These are phyloP conservation scores for Mimosa bimucronata DNA, from an alignment of 306 rosid species.

Conservation along the genomic window DNA sequence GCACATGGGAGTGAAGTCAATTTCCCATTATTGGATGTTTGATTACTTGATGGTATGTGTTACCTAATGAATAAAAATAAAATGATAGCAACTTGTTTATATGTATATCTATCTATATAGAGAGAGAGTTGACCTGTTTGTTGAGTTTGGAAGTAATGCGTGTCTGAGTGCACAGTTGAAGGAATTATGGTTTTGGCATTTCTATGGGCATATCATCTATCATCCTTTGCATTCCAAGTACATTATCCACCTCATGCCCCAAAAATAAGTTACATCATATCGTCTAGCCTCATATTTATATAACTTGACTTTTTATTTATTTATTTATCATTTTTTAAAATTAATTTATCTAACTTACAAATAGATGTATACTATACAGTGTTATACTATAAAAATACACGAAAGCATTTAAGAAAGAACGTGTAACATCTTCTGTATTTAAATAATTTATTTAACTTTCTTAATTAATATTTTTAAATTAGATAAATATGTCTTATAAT, in stretches of 20 bases:
- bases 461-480: no score
- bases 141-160: not conserved
- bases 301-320: no score
- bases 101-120: not conserved
- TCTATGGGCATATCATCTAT: not conserved
- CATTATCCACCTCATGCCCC: not conserved
- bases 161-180: not conserved
- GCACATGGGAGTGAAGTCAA: not conserved
- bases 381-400: no score
- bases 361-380: no score
- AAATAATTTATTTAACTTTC: no score
- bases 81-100: not conserved
- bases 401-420: no score
- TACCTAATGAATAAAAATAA: not conserved
- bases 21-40: not conserved
- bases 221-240: not conserved
- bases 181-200: not conserved
- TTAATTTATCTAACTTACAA: no score
- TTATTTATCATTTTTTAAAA: no score
- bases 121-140: not conserved
- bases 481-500: no score
- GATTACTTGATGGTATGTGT: not conserved
- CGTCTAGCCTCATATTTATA: not conserved
- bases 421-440: no score
- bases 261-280: no score